A percentile compares a stretch with the other conserved stretches of the same genome.
Conservation (phyloP, 129 eudicot species). For the Glebionis coronaria region DNA sequence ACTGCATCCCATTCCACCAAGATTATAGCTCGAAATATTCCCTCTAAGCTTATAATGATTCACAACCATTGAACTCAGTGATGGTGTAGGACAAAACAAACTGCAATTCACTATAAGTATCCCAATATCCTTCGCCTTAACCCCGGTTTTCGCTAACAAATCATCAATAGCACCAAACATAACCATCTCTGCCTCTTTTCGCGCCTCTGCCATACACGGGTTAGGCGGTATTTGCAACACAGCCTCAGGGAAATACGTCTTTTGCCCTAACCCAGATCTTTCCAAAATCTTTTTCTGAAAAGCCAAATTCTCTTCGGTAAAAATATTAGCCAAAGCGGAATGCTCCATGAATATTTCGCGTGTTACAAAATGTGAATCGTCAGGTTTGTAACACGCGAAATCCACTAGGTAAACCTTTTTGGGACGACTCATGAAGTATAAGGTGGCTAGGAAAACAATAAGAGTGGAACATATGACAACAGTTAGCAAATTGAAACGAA, state of each 20-base stretch:
- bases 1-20: conserved; percentile 81
- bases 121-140: conserved; percentile 70
- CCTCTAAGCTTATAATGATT: conserved; percentile 71
- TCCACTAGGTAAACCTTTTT: conserved; percentile 37
- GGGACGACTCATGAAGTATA: conserved; percentile 47
- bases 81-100: conserved; percentile 51
- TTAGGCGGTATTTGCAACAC: conserved; percentile 62
- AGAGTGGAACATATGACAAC: conserved; percentile 25
- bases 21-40: conserved; percentile 53
- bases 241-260: conserved; percentile 73
- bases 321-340: conserved; percentile 4
- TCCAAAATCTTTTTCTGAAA: conserved; percentile 64
- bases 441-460: conserved; percentile 32
- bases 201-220: conserved; percentile 70
- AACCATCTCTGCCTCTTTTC: conserved; percentile 84
- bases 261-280: conserved; percentile 77
- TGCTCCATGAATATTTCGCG: conserved; percentile 30
- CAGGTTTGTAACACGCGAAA: conserved; percentile 43
- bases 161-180: conserved; percentile 86
- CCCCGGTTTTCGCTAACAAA: conserved; percentile 55
- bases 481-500: conserved; percentile 29
- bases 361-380: conserved; percentile 1
- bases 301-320: conserved; percentile 30
- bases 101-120: conserved; percentile 57
- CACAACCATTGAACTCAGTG: conserved; percentile 47